Base-by-base conservation (phyloP, 371 early-diverging fungal genomes). In the Mucor mucedo region DNA sequence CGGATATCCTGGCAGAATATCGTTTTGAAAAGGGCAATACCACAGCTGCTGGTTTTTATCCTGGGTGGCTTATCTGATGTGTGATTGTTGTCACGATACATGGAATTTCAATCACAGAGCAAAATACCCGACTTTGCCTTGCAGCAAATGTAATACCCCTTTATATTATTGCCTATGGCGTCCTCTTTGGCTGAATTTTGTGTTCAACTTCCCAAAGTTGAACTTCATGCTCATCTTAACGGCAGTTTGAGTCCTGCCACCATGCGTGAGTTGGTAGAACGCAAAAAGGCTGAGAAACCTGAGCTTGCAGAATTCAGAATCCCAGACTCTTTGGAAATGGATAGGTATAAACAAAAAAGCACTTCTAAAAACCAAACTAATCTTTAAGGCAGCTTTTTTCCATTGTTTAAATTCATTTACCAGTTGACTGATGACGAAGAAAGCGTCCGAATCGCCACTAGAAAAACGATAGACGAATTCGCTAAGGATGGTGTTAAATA, bases 211-310 rank as follows among this genome's bases (percentile, higher is more conserved):
- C 84, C 84, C 11, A 87, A 87, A 58, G 58, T 84, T 28, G 88
- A 88, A 52, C 79, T 86, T 4, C 88, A 88, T 71, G 88, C 88
- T 40, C 88, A 88, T 64, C 65, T 86, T 7, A 88, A 88, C 63
- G 88, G 88, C 32, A 80, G 80, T 21, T 58, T 86, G 30, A 81
- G 82, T 53, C 72, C 76, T 29, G 70, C 65, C 21, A 80, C 82
- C 3, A 72, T 88, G 75, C 63, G 63, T 28, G 57, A 71, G 11
- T 60, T 88, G 47, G 71, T 75, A 1, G 75, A 76, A 16, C 67
- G 63, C 27, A 86, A 86, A 60, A 69, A 75, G 57, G 69, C 62
- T 3, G 49, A 55, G 4, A 71, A 78, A 13, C 82, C 80, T 13
- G 73, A 80, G 7, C 39, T 80, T 35, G 75, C 71, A 8, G 29